Percentiles rank a stretch among this genome's conserved stretches.
These are phyloP conservation scores for Inonotus hispidus DNA, from an alignment of 1,284 basidiomycete genomes.

Conservation along the genomic window DNA sequence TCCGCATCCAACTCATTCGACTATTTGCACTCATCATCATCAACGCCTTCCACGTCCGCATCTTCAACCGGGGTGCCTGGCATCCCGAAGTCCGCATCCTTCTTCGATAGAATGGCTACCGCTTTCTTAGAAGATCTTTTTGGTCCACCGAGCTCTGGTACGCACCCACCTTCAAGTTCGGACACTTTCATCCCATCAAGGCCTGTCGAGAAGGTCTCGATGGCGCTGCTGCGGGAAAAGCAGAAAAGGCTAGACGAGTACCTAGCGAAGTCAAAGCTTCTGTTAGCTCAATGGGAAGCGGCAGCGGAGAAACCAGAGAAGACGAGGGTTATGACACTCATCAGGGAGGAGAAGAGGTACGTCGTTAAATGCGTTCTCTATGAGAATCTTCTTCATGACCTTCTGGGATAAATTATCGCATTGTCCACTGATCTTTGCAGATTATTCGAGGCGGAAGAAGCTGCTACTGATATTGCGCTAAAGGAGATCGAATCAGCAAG, in stretches of 20 bases:
- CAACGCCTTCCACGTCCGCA: background rate
- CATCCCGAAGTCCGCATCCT: background rate
- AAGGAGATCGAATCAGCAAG: background rate
- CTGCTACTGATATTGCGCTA: conserved; percentile 1
- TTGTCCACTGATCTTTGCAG: background rate
- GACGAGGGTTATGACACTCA: background rate
- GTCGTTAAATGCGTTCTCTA: background rate
- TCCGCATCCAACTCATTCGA: background rate
- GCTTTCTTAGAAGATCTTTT: conserved; percentile 8
- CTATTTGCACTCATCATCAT: background rate
- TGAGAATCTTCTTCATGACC: background rate
- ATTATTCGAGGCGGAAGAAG: background rate
- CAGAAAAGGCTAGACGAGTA: conserved; percentile 7
- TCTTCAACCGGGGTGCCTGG: background rate
- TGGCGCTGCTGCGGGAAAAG: background rate
- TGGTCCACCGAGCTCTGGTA: background rate
- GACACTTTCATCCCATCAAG: background rate
- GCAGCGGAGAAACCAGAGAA: background rate
- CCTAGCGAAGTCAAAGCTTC: conserved; percentile 1
- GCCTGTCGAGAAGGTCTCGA: background rate
- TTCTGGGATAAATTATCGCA: background rate
- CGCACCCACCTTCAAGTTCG: background rate
- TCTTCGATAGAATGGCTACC: conserved; percentile 4
- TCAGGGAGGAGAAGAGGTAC: conserved; percentile 8
- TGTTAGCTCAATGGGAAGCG: background rate